Conservation (phyloP, 805 yeast species). For the Wickerhamiella occidentalis region DNA sequence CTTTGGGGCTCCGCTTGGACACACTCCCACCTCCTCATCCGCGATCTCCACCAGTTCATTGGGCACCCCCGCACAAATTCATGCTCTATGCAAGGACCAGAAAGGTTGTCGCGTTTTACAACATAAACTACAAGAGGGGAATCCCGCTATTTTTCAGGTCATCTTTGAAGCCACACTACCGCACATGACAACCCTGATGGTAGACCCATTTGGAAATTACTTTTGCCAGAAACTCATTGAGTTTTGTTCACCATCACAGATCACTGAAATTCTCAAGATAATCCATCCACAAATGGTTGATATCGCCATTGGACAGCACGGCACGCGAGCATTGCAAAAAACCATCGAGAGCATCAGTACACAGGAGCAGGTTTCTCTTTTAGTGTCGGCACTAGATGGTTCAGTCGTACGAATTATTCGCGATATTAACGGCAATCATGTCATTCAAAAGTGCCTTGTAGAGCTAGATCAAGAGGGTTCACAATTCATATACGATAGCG, state of each 20-base stretch:
- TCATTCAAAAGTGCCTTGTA: slow-evolving; percentile 82
- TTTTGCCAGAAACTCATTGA: slow-evolving; percentile 83
- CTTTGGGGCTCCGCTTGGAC: background rate
- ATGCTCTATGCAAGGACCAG: slow-evolving; percentile 81
- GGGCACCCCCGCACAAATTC: slow-evolving; percentile 39
- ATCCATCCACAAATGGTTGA: slow-evolving; percentile 63
- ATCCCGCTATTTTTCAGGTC: slow-evolving; percentile 28
- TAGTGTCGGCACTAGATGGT: slow-evolving; percentile 47
- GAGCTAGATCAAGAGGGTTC: slow-evolving; percentile 54
- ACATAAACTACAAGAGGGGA: slow-evolving; percentile 55
- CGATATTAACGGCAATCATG: slow-evolving; percentile 94
- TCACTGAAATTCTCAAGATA: slow-evolving; percentile 53
- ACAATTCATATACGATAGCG: slow-evolving; percentile 84
- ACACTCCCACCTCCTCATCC: background rate
- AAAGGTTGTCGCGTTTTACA: slow-evolving; percentile 93
- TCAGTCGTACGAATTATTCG: slow-evolving; percentile 71
- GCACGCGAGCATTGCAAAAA: slow-evolving; percentile 90
- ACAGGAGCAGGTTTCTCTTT: slow-evolving; percentile 49
- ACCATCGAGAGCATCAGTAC: slow-evolving; percentile 70
- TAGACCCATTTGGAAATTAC: slow-evolving; percentile 95
- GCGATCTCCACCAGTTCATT: background rate
- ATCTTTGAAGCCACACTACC: slow-evolving; percentile 71
- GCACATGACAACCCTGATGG: slow-evolving; percentile 76
- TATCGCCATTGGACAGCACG: slow-evolving; percentile 87
- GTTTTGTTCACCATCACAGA: slow-evolving; percentile 54